Evolutionary conservation across 1,139 yeast species (phyloP).

Genomic region (Blastobotrys ciferrii): DNA sequence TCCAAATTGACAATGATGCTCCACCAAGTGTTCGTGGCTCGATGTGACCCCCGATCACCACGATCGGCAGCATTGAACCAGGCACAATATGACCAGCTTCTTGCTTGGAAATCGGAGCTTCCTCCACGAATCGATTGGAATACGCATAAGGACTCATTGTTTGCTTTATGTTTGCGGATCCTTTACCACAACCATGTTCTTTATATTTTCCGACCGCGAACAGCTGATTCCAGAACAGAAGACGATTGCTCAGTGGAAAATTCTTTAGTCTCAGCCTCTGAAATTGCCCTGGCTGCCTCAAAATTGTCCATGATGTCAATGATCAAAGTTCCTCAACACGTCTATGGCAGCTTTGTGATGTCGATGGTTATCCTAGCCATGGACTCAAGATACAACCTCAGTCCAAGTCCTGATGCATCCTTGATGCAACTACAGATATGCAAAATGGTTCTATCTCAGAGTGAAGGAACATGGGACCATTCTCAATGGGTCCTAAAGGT

Average conservation of each 20-base stretch:
- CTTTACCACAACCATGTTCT: constrained; percentile 19
- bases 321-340: constrained; percentile 21
- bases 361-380: constrained; percentile 21
- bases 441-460: constrained; percentile 4
- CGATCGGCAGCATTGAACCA: constrained; percentile 9
- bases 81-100: constrained; percentile 9
- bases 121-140: constrained; percentile 18
- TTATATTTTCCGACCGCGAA: constrained; percentile 19
- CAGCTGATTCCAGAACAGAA: constrained; percentile 11
- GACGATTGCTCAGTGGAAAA: constrained; percentile 17
- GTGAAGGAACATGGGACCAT: constrained; percentile 6
- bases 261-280: constrained; percentile 20
- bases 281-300: constrained; percentile 20
- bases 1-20: constrained; percentile 16
- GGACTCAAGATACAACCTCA: constrained; percentile 11
- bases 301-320: constrained; percentile 14
- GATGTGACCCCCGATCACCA: constrained; percentile 18
- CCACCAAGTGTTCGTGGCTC: constrained; percentile 12
- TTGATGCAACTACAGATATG: constrained; percentile 16
- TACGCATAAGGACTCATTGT: background rate
- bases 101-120: constrained; percentile 14
- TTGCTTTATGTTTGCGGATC: constrained; percentile 14
- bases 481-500: constrained; percentile 3
- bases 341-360: constrained; percentile 18
- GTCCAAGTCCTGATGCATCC: constrained; percentile 4